Conservation (phyloP, 2,329 filamentous ascomycete species). For the Penicillium palitans region DNA sequence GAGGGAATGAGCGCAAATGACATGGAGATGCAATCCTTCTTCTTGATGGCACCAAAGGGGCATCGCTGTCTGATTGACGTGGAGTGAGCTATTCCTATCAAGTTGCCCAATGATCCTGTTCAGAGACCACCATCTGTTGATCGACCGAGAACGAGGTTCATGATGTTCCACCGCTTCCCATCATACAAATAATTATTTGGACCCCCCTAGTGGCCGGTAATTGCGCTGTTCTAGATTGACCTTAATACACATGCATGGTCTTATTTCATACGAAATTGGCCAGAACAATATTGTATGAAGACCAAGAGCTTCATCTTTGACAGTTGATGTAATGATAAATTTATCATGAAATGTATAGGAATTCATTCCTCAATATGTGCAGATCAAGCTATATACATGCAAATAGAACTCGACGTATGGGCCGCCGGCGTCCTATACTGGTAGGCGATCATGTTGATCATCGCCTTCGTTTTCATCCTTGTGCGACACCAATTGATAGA, state of each 20-base stretch:
- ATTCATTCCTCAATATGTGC: not conserved
- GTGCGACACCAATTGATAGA: constrained; percentile 15
- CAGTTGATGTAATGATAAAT: too few species aligned
- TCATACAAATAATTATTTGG: too few species aligned
- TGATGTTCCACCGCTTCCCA: too few species aligned
- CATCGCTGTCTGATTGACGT: not conserved
- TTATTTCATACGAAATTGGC: too few species aligned
- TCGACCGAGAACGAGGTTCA: too few species aligned
- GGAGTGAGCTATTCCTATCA: not conserved
- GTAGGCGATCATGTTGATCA: constrained; percentile 9
- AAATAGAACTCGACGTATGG: constrained; percentile 3
- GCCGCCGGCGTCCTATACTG: constrained; percentile 17
- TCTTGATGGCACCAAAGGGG: not conserved
- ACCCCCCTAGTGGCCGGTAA: too few species aligned
- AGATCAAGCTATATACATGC: constrained; percentile 6
- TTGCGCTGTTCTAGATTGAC: too few species aligned
- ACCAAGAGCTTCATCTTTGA: too few species aligned
- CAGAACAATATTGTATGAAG: too few species aligned
- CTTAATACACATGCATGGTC: too few species aligned
- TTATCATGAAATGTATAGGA: not conserved
- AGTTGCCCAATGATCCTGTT: not conserved
- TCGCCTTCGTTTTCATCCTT: constrained; percentile 16
- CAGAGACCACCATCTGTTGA: too few species aligned
- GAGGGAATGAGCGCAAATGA: not conserved
- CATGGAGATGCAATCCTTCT: not conserved